These are phyloP conservation scores for Exsudoporus frostii DNA, from an alignment of 768 basidiomycete genomes.

Conservation along the genomic window DNA sequence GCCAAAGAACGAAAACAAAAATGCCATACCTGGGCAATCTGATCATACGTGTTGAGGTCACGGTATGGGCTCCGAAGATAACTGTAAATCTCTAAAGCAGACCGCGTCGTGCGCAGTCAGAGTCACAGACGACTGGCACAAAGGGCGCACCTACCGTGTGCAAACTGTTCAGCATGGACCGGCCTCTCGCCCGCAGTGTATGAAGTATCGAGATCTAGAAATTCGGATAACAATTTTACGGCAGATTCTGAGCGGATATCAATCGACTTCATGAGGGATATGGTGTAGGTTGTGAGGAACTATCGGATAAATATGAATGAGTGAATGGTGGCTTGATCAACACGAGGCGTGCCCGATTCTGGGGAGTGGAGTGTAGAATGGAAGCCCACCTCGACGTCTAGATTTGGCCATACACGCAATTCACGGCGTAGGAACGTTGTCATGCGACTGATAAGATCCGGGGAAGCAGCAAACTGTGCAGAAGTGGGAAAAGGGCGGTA, in stretches of 20 bases:
- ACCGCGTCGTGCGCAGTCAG: background rate
- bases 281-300: conserved; percentile 87
- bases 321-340: conserved; percentile 6
- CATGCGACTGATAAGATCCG: conserved; percentile 70
- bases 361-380: background rate
- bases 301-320: conserved; percentile 32
- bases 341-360: background rate
- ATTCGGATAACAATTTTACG: conserved; percentile 80
- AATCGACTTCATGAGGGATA: conserved; percentile 88
- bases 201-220: conserved; percentile 73
- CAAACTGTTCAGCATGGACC: conserved; percentile 87
- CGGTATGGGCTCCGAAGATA: conserved; percentile 87
- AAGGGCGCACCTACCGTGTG: conserved; percentile 63
- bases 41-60: conserved; percentile 81
- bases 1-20: background rate
- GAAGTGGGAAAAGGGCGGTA: conserved; percentile 92
- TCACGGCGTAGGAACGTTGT: conserved; percentile 83
- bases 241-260: conserved; percentile 91
- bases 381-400: conserved; percentile 80
- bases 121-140: background rate
- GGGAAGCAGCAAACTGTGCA: conserved; percentile 74
- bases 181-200: conserved; percentile 55
- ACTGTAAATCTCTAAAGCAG: conserved; percentile 70
- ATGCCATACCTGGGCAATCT: conserved; percentile 66
- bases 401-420: conserved; percentile 78